Base-by-base conservation (phyloP, 129 eudicot species). In the Tanacetum coccineum region DNA sequence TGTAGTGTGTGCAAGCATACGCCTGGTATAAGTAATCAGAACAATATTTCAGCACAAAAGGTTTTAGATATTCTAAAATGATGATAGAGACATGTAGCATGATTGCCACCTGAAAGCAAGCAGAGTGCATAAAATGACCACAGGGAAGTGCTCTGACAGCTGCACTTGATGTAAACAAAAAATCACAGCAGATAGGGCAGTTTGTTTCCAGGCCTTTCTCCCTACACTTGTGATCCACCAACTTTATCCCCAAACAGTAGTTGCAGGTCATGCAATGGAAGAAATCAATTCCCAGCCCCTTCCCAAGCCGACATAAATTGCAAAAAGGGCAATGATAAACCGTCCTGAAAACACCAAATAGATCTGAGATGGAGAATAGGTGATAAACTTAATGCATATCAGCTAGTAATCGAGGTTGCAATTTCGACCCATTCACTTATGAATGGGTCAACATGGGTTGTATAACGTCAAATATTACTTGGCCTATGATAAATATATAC, bases 201-300 rank as follows among this genome's bases (percentile, higher is more conserved):
- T 94, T 84, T 13, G 96, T 86, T 83, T 94, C 99, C 62, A 94
- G 76, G 74, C 99, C 86, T 78, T 94, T 94, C 83, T 94, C 99
- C 81, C 87, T 68, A 80, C 99, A 94, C 74, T 94, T 94, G 75
- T 94, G 99, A 74, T 94, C 95, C 59, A 88, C 89, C 59, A 89
- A 60, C 73, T 82, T 84, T 74, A 89, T 85, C 30, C 82, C 83
- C 85, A 94, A 65, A 68, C 99, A 94, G 74, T 83, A 89, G 76
- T 94, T 94, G 82, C 99, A 94, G n/a, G 95, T 89, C 99, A 94
- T 94, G 81, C 99, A 94, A 73, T 94, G 99, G 70, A 87, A 94
- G 74, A 89, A 84, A 70, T 94, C 99, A 9, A 83, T 48, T 59
- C 99, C 99, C 40, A 94, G 97, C 20, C 99, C 99, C 65, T 78